Conservation (phyloP, 306 rosid genomes). For the Comarum palustre region DNA sequence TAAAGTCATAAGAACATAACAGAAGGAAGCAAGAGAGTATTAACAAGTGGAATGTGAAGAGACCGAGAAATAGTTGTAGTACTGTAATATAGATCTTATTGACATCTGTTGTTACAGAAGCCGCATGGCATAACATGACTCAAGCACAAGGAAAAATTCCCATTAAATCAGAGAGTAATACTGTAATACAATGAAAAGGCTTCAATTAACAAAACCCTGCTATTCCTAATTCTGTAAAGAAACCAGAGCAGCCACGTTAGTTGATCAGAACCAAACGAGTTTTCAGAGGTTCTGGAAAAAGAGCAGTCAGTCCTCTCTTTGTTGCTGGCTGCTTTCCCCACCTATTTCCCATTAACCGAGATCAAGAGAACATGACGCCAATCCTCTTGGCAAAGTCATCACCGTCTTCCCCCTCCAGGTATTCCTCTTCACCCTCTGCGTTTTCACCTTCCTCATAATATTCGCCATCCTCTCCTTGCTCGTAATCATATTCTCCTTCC, state of each 20-base stretch:
- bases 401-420: slow-evolving; percentile 72
- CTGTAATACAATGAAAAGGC: slow-evolving; percentile 37
- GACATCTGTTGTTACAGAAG: slow-evolving; percentile 38
- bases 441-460: slow-evolving; percentile 76
- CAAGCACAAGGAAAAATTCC: slow-evolving; percentile 41
- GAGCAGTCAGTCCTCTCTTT: slow-evolving; percentile 7
- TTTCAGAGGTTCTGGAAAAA: slow-evolving; percentile 21
- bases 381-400: slow-evolving; percentile 97
- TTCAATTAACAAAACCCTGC: slow-evolving; percentile 34
- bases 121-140: slow-evolving; percentile 60
- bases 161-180: slow-evolving; percentile 52
- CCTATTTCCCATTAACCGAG: neutral
- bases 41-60: neutral
- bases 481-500: slow-evolving; percentile 73
- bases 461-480: slow-evolving; percentile 74
- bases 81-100: slow-evolving; percentile 29
- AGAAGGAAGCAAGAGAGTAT: neutral
- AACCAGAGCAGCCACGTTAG: slow-evolving; percentile 47
- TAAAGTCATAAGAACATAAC: too few species aligned
- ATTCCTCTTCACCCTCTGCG: slow-evolving; percentile 63
- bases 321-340: neutral
- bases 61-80: neutral
- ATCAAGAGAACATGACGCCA: slow-evolving; percentile 66
- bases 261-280: slow-evolving; percentile 34
- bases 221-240: slow-evolving; percentile 46